Base-by-base conservation (phyloP, 2,329 filamentous ascomycete genomes). In the Tolypocladium paradoxum region DNA sequence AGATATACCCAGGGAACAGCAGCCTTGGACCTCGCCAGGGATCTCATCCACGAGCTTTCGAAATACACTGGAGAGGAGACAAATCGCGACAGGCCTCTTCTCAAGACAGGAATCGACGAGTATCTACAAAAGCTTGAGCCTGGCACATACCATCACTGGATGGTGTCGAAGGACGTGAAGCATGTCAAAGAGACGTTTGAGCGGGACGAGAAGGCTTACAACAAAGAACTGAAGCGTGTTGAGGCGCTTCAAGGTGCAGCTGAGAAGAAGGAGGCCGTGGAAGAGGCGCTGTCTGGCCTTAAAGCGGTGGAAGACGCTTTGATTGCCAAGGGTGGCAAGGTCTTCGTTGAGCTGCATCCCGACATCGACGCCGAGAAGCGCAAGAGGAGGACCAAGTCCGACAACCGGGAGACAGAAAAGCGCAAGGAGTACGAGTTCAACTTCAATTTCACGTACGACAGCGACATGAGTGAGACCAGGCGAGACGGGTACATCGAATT, bases 301-400 rank as follows among this genome's bases (percentile, higher is more conserved):
- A 71, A 83, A 58, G 62, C 70, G 22, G 67, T 89, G 1, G 79
- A 87, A 60, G 61, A 70, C 2, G 60, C 65, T 2, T 68, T 92
- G 22, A 43, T 84, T 2, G 65, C 69, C 4, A 80, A 75, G 54
- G 82, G 79, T 0, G 88, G 78, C 2, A 90, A 89, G 66, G 77
- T 78, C 0, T 90, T 88, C 62, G 62, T 67, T 14, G 79, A 90
- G 48, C 68, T 89, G 7, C 68, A 86, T 64, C 85, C 85, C 0
- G 70, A 81, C 1, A 66, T 76, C 53, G 64, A 69, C 29, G 60
- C 62, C 2, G 48, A 57, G 7, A 53, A 53, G 27, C 54, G 56
- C 14, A 45, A 27, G 47, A 50, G 53, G 40, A 48, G 38, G 16
- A 16, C 47, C 27, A 20, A 37, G 54, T n/a, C 47, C 16, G 52